Base-by-base conservation (phyloP, 495 filamentous ascomycete species). In the Hypoxylon fuscum region DNA sequence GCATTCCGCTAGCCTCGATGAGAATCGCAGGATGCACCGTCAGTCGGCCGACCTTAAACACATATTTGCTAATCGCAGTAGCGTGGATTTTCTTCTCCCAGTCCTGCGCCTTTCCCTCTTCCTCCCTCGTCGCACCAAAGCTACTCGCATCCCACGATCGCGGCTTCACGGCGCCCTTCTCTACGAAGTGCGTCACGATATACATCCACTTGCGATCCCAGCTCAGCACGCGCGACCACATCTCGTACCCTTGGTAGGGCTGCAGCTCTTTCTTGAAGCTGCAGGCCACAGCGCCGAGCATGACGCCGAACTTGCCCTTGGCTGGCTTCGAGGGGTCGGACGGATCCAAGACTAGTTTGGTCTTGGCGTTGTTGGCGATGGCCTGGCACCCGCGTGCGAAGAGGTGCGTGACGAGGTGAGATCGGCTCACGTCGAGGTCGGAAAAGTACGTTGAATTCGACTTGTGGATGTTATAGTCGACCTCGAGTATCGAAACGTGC, bases 401-500 rank as follows among this genome's bases (percentile, higher is more conserved):
- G 0, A 89, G 74, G 50, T 83, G 81, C 3, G 75, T 71, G 32
- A 80, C 75, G 1, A 90, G 76, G 61, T 91, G 85, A 0, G 83
- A 85, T 11, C 91, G 87, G 37, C 82, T 80, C 37, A 91, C 81
- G 73, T 94, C 91, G 12, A 93, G 82, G 72, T 94, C 91, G 67
- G 87, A 77, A 73, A 93, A 93, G 80, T 91, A 95, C 3, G 91
- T 95, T 52, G 78, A 84, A 77, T 95, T 95, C 64, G 84, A 88
- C 70, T 95, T 95, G 82, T 95, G 91, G 32, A 90, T 56, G 78
- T 95, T 94, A 76, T 91, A 89, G 75, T 95, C 91, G 68, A 82
- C 86, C 71, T 95, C 91, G 64, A 84, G 79, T 10, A 90, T 72
- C 0, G 84, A 77, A 34, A 85, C 82, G 66, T 83, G 81, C 14